Base-by-base conservation (phyloP, 768 basidiomycete species). In the Kwoniella pini region DNA sequence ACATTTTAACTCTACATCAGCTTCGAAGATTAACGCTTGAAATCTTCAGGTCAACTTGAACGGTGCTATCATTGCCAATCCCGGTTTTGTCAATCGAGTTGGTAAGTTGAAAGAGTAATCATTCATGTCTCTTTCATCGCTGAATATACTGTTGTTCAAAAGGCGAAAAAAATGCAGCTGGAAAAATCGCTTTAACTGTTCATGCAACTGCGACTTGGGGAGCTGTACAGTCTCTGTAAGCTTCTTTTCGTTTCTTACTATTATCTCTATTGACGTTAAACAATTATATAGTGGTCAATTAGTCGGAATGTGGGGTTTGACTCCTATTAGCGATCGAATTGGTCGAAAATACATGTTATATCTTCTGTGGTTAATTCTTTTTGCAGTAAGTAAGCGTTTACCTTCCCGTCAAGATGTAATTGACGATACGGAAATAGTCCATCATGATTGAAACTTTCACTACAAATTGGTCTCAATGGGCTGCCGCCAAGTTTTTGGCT, bases 21-120 rank as follows among this genome's bases (percentile, higher is more conserved):
- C 19, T 9, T 1, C 12, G 33, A 42, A 45, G 55, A 57, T 19
- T 27, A 13, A 49, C 28, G 30, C 17, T 2, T 48, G 50, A 21
- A 24, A 31, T 2, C 33, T 42, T 21, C 48, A 64, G 53, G 56
- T 60, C 39, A 56, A 48, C 43, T 19, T 65, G 26, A 65, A 65
- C 43, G 63, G 62, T 21, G 62, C 61, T 39, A 57, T 65, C 64
- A 65, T 65, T 26, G 64, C 64, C 22, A 65, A 65, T 38, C 27
- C 48, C 1, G 64, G 64, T 19, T 65, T 60, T 36, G 48, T 60
- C 53, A 22, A 51, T 10, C 44, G 39, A 28, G 49, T 65, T 10
- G 55, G 50, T 28, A 7, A 33, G 48, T 33, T n/a, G n/a, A n/a
- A n/a, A n/a, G n/a, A n/a, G n/a, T n/a, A n/a, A n/a, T n/a, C n/a